phyloP scores from a whole-genome alignment of 306 rosid species.

The Medicago arabica region DNA sequence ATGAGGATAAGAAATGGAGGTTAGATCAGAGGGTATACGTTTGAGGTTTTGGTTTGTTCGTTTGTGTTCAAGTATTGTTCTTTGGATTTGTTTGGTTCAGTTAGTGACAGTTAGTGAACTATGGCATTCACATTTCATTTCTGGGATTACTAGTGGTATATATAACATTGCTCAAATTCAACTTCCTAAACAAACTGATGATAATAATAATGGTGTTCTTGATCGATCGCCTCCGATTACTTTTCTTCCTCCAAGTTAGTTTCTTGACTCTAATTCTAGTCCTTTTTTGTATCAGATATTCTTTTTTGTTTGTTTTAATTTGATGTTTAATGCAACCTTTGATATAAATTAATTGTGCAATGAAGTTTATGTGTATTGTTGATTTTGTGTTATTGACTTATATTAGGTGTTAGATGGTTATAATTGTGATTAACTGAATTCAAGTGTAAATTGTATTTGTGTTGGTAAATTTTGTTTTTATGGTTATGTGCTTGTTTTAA shows the following conservation, averaged over 20 bases:
- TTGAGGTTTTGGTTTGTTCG: conserved; percentile 93
- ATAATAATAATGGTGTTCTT: conserved; percentile 17
- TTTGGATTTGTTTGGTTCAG: conserved; percentile 96
- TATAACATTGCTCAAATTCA: conserved; percentile 54
- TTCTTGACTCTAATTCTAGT: conserved; percentile 28
- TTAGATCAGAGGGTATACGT: conserved; percentile 84
- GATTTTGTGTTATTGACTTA: neutral
- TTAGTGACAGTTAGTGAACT: conserved; percentile 83
- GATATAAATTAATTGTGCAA: conserved; percentile 6
- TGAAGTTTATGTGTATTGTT: conserved; percentile 17
- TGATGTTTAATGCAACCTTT: neutral
- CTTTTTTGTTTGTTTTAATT: conserved; percentile 9
- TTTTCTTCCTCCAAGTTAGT: conserved; percentile 74
- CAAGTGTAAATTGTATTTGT: conserved; percentile 14
- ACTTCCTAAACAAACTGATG: conserved; percentile 38
- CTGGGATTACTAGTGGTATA: conserved; percentile 75
- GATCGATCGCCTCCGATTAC: conserved; percentile 55
- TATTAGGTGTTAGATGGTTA: conserved; percentile 26
- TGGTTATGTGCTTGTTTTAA: conserved; percentile 1
- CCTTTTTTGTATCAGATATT: neutral
- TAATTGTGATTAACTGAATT: conserved; percentile 8
- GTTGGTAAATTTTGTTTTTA: neutral
- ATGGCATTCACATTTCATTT: conserved; percentile 82
- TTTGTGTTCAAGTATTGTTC: conserved; percentile 83
- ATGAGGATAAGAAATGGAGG: conserved; percentile 87